Evolutionary conservation across 306 rosid species (phyloP).

Genomic region (Leucaena leucocephala): DNA sequence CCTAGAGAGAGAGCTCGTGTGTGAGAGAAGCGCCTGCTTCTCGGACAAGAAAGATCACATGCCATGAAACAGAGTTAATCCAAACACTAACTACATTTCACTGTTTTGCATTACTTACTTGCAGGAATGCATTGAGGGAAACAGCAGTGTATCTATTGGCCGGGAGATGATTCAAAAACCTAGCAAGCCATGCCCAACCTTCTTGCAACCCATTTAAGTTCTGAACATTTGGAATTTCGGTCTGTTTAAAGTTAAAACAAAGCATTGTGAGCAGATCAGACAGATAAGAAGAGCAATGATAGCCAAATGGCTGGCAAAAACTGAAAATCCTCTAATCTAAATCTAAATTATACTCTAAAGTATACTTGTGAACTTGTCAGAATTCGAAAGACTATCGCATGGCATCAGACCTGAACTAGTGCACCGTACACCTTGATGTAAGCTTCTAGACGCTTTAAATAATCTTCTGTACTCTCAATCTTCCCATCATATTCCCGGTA

Average conservation of each 20-base stretch:
- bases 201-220: constrained; percentile 76
- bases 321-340: background rate
- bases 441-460: constrained; percentile 66
- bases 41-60: background rate
- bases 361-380: background rate
- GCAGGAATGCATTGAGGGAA: constrained; percentile 73
- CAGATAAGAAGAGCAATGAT: background rate
- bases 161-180: constrained; percentile 77
- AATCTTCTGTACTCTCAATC: constrained; percentile 64
- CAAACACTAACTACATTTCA: background rate
- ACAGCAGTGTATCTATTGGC: constrained; percentile 72
- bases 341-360: background rate
- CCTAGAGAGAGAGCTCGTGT: too few relatives aligned
- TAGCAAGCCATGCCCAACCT: constrained; percentile 97
- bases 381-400: background rate
- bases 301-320: background rate
- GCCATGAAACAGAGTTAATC: background rate
- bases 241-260: constrained; percentile 52
- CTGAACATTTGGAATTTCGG: constrained; percentile 55
- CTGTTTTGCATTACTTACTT: constrained; percentile 52
- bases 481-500: constrained; percentile 66
- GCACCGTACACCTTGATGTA: constrained; percentile 84
- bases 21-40: too few relatives aligned
- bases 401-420: constrained; percentile 71
- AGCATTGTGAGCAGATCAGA: constrained; percentile 31